These are phyloP conservation scores for Plasmodium fragile DNA, from an alignment of 169 alveolate genomes.

Conservation along the genomic window DNA sequence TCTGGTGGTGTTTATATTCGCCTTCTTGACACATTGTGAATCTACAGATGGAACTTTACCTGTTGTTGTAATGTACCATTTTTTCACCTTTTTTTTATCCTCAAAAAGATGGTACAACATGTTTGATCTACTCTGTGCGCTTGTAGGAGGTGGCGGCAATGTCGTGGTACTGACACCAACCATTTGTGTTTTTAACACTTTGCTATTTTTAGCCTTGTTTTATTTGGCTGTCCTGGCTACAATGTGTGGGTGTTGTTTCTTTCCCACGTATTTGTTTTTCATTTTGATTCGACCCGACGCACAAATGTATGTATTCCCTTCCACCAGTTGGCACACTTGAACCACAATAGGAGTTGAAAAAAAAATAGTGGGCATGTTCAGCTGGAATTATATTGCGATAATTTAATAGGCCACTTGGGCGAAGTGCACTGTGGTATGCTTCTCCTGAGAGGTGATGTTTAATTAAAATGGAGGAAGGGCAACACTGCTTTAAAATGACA, in stretches of 20 bases:
- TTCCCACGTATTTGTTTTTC: neutral
- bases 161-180: neutral
- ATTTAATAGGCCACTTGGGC: neutral
- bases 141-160: neutral
- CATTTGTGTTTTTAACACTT: neutral
- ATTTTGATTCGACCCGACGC: neutral
- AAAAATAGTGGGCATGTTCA: neutral
- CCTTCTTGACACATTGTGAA: neutral
- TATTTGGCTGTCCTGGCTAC: neutral
- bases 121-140: neutral
- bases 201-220: neutral
- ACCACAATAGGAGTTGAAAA: neutral
- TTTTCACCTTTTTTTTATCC: neutral
- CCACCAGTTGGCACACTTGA: neutral
- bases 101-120: neutral
- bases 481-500: neutral
- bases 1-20: neutral
- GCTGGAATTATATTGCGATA: neutral
- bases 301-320: neutral
- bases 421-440: neutral
- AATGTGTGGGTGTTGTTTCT: neutral
- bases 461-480: neutral
- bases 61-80: neutral
- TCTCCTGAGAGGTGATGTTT: neutral
- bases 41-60: neutral